Evolutionary conservation across 345 rosid species (phyloP), one percentile per base, ranked within the genome.

Genomic region (Bruguiera parviflora): DNA sequence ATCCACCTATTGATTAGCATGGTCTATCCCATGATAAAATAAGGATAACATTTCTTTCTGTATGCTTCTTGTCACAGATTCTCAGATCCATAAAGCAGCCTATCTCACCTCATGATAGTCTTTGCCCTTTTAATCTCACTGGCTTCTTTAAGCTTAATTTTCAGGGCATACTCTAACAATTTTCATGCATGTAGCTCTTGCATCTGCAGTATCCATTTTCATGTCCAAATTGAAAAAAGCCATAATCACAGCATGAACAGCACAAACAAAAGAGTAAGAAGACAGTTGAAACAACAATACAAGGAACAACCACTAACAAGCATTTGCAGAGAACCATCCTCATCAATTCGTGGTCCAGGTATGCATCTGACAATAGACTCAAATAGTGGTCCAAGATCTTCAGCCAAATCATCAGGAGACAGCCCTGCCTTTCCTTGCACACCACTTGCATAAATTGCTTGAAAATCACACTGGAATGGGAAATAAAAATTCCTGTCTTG

Each of bases 251-350:
- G 25, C 0, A 24, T 3, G 6, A 53, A 51, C 39, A 51, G 20
- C 11, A 53, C 21, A 55, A 66, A 61, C 56, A 59, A 59, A 64
- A 68, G 71, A 61, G 8, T n/a, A 19, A 66, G 29, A 39, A 46
- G 5, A 56, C 28, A 62, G 3, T 24, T 27, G 68, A 75, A 77
- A 77, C 22, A 51, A 73, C 55, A 61, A 77, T 56, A 66, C 27
- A 71, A 71, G 71, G 77, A 43, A 79, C 56, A 80, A 78, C 63
- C 79, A 89, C 98, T 94, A 64, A 94, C 98, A 84, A 94, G 97
- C 97, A 94, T 84, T 87, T 94, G 98, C 75, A 94, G 92, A 67
- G 95, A 87, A 68, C 98, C 97, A 73, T 94, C 96, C 84, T 87
- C 91, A 52, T 86, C 83, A 71, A 94, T 91, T 62, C 71, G 78